Evolutionary conservation across 805 yeast genomes (phyloP), one percentile per base, ranked within the genome.

Genomic region (Candida ortonii): DNA sequence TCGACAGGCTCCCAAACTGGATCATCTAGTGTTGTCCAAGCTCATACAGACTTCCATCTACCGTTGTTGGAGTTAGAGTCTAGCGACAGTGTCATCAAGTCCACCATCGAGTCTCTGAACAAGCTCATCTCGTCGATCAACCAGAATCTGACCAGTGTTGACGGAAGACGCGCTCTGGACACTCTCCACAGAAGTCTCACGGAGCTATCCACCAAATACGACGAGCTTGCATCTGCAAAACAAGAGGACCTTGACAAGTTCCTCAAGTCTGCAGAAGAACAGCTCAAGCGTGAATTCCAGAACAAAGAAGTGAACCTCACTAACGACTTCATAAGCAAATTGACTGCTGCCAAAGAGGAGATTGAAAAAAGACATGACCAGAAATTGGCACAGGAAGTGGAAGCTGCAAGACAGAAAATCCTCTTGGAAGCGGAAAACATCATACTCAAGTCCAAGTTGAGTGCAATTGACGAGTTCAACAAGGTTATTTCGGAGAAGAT

Each of bases 391-490:
- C 61, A 67, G 12, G 96, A 88, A 59, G 67, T 88, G 34, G 75
- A 74, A 45, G 78, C 84, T 22, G 73, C 87, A 38, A 76, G 74
- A 54, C 67, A 76, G 47, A 75, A 79, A 9, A 69, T 89, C 33
- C 62, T 77, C 27, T 70, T 78, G 28, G 84, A 85, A 44, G 89
- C 88, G 13, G 78, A 78, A 39, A 88, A 86, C 61, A 79, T 80
- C 35, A 71, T 86, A 19, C 66, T 78, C 7, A 68, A 82, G 55
- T 76, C 80, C 37, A 75, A 85, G 50, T 65, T 80, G 32, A 80
- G 78, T 46, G 81, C 83, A 48, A 76, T 86, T 39, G 73, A 79
- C 46, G 78, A 76, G 52, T 78, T 84, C 56, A 74, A 79, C 43
- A 65, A 69, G 34, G 65, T 75, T 38, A 67, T 87, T 30, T 56